Evolutionary conservation across 1,139 yeast species (phyloP).

Genomic region (Zygosaccharomyces sapae): DNA sequence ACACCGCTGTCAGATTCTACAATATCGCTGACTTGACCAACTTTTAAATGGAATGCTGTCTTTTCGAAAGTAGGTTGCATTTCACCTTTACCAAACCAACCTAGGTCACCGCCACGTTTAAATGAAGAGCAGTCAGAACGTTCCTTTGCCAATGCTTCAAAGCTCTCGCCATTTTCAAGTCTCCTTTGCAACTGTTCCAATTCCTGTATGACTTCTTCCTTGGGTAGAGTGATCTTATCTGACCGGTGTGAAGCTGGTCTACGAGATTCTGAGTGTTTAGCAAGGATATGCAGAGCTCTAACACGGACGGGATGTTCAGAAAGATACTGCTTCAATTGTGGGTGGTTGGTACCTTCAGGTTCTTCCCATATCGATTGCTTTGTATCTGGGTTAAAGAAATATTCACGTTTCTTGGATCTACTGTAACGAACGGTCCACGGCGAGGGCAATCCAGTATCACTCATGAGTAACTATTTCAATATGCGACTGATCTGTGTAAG

Average conservation of each 20-base stretch:
- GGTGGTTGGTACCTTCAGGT: conserved; percentile 76
- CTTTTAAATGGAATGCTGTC: conserved; percentile 74
- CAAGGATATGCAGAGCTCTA: conserved; percentile 66
- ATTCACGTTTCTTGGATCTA: conserved; percentile 77
- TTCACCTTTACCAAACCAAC: conserved; percentile 80
- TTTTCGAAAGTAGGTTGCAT: conserved; percentile 95
- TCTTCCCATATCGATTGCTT: conserved; percentile 86
- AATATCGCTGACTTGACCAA: conserved; percentile 79
- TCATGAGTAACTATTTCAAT: background rate
- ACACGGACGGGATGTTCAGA: conserved; percentile 56
- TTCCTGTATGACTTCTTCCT: conserved; percentile 77
- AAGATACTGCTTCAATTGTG: conserved; percentile 53
- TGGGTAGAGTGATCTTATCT: conserved; percentile 66
- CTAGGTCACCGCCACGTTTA: conserved; percentile 86
- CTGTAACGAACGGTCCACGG: conserved; percentile 83
- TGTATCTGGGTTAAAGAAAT: conserved; percentile 67
- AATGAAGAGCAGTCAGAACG: conserved; percentile 91
- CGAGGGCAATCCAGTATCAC: conserved; percentile 66
- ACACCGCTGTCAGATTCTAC: conserved; percentile 91
- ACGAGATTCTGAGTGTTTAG: conserved; percentile 79
- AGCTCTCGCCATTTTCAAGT: conserved; percentile 43
- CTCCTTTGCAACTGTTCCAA: conserved; percentile 60
- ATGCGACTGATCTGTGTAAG: background rate
- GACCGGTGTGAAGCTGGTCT: conserved; percentile 91
- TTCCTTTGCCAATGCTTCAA: conserved; percentile 69